phyloP scores from a whole-genome alignment of 2,329 filamentous ascomycete species.

The Fusarium sororula region DNA sequence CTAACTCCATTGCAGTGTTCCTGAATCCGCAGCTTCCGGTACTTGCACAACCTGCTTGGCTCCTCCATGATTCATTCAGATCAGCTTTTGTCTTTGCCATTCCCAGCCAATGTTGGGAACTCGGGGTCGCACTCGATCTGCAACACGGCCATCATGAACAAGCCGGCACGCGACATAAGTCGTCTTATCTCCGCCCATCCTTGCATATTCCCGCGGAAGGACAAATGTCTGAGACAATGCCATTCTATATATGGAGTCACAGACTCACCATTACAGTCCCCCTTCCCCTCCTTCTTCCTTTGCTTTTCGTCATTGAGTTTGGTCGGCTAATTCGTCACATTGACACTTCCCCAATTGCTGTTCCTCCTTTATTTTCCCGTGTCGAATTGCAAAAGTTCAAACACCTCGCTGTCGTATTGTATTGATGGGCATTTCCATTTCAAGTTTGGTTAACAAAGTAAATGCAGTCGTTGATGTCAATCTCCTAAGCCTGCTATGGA shows the following conservation, averaged over 20 bases:
- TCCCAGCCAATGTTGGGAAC: background rate
- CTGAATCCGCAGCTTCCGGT: conserved; percentile 31
- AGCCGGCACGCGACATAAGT: background rate
- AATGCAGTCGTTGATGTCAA: conserved; percentile 17
- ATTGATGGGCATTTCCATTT: conserved; percentile 7
- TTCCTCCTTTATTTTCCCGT: background rate
- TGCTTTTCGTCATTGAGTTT: background rate
- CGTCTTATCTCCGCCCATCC: conserved; percentile 1
- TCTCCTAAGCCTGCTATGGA: background rate
- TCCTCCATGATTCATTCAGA: background rate
- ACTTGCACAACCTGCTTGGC: conserved; percentile 2
- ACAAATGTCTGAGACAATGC: conserved; percentile 4
- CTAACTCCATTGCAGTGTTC: background rate
- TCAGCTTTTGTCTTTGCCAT: background rate
- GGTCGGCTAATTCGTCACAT: background rate
- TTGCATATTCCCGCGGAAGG: conserved; percentile 5
- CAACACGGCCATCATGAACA: background rate
- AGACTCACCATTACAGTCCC: conserved; percentile 16
- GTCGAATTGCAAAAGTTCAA: conserved; percentile 9
- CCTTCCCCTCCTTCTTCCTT: background rate
- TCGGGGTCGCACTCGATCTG: background rate
- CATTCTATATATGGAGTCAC: conserved; percentile 15
- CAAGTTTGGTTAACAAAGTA: conserved; percentile 23
- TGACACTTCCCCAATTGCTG: background rate
- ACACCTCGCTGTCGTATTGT: conserved; percentile 29